Percentiles rank a stretch among this genome's conserved stretches.
phyloP scores from a whole-genome alignment of 176 grass and related monocot genomes.

The Areca catechu region DNA sequence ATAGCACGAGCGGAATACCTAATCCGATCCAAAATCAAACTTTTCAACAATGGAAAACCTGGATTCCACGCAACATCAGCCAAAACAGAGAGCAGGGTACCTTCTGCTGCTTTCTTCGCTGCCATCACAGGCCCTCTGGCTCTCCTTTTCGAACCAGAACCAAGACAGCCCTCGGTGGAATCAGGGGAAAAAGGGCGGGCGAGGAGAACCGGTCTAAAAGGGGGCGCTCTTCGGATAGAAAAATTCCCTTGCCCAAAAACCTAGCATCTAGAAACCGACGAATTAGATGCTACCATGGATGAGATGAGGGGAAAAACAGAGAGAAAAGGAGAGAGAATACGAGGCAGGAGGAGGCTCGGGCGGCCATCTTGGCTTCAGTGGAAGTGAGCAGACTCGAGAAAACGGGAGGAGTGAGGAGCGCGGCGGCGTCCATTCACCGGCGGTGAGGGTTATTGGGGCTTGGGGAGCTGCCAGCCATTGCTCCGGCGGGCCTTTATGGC shows the following conservation, averaged over 20 bases:
- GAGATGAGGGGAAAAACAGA: constrained; percentile 2
- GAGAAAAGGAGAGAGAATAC: constrained; percentile 13
- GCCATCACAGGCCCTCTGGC: constrained; percentile 82
- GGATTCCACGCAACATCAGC: background rate
- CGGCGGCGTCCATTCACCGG: no score
- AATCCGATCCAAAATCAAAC: no score
- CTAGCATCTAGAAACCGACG: constrained; percentile 1
- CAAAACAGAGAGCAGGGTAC: constrained; percentile 13
- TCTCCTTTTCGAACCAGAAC: constrained; percentile 47
- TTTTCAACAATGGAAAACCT: no score
- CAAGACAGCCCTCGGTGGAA: constrained; percentile 13
- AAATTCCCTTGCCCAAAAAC: background rate
- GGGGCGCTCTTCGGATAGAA: background rate
- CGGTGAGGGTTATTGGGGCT: no score
- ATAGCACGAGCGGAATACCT: no score
- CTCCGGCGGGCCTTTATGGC: no score
- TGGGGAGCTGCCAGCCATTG: no score
- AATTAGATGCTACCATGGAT: background rate
- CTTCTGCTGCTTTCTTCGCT: constrained; percentile 74
- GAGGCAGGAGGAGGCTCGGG: constrained; percentile 41
- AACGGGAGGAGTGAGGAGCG: constrained; percentile 15
- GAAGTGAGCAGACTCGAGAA: constrained; percentile 12
- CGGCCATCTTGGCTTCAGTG: constrained; percentile 18
- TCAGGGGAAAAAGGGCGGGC: constrained; percentile 29
- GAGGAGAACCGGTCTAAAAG: constrained; percentile 36